These are phyloP conservation scores for Geotrichum klebahnii DNA, from an alignment of 1,139 yeast genomes.

Conservation along the genomic window DNA sequence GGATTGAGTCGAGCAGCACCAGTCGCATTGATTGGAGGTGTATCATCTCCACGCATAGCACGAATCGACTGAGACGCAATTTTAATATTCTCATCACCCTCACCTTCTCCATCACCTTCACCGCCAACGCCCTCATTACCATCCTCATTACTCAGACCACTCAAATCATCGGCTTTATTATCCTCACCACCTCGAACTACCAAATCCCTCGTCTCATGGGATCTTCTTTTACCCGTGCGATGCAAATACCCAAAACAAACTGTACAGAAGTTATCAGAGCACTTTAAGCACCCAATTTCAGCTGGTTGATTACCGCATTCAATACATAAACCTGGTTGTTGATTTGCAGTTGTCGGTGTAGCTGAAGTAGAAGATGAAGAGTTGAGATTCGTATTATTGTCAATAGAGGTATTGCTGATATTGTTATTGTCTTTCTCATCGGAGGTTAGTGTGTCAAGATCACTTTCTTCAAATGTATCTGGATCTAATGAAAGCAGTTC, in stretches of 20 bases:
- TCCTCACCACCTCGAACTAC: neutral
- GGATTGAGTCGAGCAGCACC: no score
- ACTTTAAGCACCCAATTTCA: slow-evolving; percentile 53
- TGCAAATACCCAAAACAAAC: slow-evolving; percentile 65
- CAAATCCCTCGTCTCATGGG: slow-evolving; percentile 32
- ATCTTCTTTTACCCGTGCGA: slow-evolving; percentile 53
- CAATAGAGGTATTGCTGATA: no score
- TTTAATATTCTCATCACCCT: slow-evolving; percentile 27
- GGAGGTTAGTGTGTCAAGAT: no score
- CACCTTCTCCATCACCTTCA: slow-evolving; percentile 25
- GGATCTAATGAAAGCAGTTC: slow-evolving; percentile 33
- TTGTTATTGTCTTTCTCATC: no score
- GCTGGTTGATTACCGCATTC: slow-evolving; percentile 70
- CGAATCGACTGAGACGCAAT: slow-evolving; percentile 11
- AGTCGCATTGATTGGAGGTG: slow-evolving; percentile 6
- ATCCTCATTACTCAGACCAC: neutral
- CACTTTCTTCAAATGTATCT: slow-evolving; percentile 34
- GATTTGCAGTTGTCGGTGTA: neutral
- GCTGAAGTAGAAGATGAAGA: neutral
- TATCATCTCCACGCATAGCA: slow-evolving; percentile 30
- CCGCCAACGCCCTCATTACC: slow-evolving; percentile 6
- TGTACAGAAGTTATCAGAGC: slow-evolving; percentile 61
- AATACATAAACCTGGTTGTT: slow-evolving; percentile 44
- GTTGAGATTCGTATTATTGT: no score
- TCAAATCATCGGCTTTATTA: neutral